Percentiles rank a stretch among this genome's conserved stretches.
phyloP scores from a whole-genome alignment of 352 stramenopile genomes.

The Phytopythium cucurbitacearum region DNA sequence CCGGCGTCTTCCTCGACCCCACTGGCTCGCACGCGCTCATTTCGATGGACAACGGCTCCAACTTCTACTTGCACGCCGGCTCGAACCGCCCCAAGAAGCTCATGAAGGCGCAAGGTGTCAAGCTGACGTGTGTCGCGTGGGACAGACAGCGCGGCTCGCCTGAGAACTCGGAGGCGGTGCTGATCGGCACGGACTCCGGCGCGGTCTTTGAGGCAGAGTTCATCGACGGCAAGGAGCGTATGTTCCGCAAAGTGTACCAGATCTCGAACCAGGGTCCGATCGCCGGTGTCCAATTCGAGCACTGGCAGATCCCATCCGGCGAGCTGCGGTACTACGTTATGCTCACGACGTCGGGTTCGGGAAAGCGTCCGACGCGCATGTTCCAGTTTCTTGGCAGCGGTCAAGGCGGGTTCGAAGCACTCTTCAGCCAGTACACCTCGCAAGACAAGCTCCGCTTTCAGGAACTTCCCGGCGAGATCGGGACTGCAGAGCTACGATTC shows the following conservation, averaged over 20 bases:
- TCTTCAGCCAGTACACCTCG: constrained; percentile 85
- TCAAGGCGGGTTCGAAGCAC: constrained; percentile 64
- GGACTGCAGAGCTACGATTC: constrained; percentile 70
- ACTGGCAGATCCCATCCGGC: constrained; percentile 56
- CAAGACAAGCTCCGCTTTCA: constrained; percentile 84
- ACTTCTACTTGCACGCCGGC: constrained; percentile 80
- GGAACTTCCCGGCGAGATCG: constrained; percentile 86
- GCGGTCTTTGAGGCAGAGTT: constrained; percentile 84
- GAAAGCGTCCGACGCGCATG: constrained; percentile 85
- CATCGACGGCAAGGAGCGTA: constrained; percentile 75
- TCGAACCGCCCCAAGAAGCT: constrained; percentile 82
- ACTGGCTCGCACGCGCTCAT: constrained; percentile 77
- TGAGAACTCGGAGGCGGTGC: constrained; percentile 50
- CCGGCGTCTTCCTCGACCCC: constrained; percentile 77
- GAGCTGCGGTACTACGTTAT: constrained; percentile 73
- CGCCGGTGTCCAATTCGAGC: constrained; percentile 78
- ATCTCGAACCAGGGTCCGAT: constrained; percentile 86
- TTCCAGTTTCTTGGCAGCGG: constrained; percentile 87
- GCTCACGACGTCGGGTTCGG: constrained; percentile 78
- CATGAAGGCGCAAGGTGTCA: constrained; percentile 72
- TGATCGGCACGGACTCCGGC: constrained; percentile 80
- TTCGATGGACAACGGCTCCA: constrained; percentile 86
- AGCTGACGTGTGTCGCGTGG: constrained; percentile 82
- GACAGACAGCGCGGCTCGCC: constrained; percentile 70
- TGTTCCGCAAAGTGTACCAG: constrained; percentile 87